These are phyloP conservation scores for Chalciporus sphaerocephalus DNA, from an alignment of 768 basidiomycete genomes.

Conservation along the genomic window DNA sequence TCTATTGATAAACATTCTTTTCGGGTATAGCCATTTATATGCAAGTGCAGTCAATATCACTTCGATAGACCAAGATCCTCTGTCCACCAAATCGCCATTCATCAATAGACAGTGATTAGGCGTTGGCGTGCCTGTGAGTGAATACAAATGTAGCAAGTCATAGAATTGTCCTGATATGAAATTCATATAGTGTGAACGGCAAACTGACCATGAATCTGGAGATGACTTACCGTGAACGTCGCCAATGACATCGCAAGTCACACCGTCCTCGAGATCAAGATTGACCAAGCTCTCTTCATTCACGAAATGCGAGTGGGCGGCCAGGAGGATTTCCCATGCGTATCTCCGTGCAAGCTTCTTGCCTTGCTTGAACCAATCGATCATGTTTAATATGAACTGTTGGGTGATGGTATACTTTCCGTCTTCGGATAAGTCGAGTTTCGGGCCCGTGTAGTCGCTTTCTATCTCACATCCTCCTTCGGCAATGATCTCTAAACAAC, in stretches of 20 bases:
- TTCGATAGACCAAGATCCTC: slow-evolving; percentile 94
- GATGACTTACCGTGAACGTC: slow-evolving; percentile 78
- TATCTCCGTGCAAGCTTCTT: slow-evolving; percentile 86
- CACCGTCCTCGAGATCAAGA: slow-evolving; percentile 66
- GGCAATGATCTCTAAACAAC: slow-evolving; percentile 74
- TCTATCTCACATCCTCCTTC: slow-evolving; percentile 84
- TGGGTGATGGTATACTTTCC: slow-evolving; percentile 70
- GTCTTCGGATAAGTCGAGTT: slow-evolving; percentile 51
- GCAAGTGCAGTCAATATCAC: slow-evolving; percentile 91
- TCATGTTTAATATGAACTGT: slow-evolving; percentile 81
- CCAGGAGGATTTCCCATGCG: slow-evolving; percentile 94
- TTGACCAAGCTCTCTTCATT: slow-evolving; percentile 81
- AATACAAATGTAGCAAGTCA: slow-evolving; percentile 84
- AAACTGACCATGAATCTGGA: neutral
- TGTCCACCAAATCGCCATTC: slow-evolving; percentile 96
- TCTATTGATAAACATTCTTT: slow-evolving; percentile 86
- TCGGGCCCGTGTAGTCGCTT: slow-evolving; percentile 68
- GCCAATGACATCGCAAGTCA: slow-evolving; percentile 90
- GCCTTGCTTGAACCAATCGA: slow-evolving; percentile 90
- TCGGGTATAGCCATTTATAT: slow-evolving; percentile 95
- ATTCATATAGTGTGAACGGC: slow-evolving; percentile 1
- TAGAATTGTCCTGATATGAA: slow-evolving; percentile 78
- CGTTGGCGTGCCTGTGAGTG: slow-evolving; percentile 79
- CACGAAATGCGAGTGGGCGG: slow-evolving; percentile 69
- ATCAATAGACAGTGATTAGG: slow-evolving; percentile 83